Conservation (phyloP, 2,329 filamentous ascomycete genomes). For the Colletotrichum tropicicola region DNA sequence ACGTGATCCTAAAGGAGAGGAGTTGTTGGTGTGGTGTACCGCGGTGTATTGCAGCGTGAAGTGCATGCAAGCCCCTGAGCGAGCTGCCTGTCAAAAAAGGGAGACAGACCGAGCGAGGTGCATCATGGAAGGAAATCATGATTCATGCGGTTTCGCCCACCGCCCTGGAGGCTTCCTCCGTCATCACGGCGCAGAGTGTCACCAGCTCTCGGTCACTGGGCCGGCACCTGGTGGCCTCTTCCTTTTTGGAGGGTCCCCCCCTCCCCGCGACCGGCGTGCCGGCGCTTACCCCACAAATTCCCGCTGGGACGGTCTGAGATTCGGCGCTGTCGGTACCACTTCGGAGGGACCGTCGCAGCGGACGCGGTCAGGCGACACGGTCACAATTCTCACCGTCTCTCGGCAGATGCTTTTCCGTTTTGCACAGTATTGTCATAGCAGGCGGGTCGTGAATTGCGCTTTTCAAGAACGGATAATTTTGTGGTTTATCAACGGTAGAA, state of each 20-base stretch:
- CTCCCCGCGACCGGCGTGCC: constrained; percentile 15
- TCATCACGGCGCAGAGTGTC: constrained; percentile 2
- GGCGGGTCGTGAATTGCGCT: too few relatives aligned
- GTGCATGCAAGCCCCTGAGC: not conserved
- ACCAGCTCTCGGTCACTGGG: constrained; percentile 25
- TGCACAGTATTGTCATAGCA: too few relatives aligned
- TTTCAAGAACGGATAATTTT: too few relatives aligned
- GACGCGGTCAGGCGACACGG: constrained; percentile 16
- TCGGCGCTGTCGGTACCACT: constrained; percentile 15
- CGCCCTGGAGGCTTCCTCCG: too few relatives aligned
- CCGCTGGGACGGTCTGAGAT: not conserved
- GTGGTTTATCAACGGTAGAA: too few relatives aligned
- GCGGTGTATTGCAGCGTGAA: not conserved
- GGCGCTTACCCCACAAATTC: constrained; percentile 24
- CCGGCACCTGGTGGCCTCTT: constrained; percentile 19
- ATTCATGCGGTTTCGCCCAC: too few relatives aligned
- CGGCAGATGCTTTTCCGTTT: not conserved
- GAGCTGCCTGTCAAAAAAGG: not conserved
- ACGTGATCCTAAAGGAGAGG: constrained; percentile 13
- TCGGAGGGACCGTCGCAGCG: constrained; percentile 9
- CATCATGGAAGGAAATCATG: constrained; percentile 15
- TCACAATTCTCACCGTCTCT: constrained; percentile 2
- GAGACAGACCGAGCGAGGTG: not conserved
- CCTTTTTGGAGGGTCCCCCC: not conserved
- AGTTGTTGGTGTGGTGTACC: not conserved